Conservation (phyloP, 2,329 filamentous ascomycete genomes). For the Fusarium stilboides region DNA sequence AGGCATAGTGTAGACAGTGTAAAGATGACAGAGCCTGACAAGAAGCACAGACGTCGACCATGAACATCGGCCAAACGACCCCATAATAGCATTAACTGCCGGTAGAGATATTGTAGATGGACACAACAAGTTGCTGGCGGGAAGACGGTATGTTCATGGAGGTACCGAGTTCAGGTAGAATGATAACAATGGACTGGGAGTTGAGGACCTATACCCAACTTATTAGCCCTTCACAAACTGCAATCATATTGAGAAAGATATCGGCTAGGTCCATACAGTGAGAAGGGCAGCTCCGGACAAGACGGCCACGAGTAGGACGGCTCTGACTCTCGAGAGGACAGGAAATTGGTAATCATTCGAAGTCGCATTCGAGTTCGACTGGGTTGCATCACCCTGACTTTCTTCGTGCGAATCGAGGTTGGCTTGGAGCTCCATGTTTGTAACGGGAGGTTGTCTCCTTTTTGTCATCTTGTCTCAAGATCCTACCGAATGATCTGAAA, state of each 20-base stretch:
- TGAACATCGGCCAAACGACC: not conserved
- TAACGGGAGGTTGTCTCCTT: no score
- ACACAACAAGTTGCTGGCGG: not conserved
- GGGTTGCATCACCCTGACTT: no score
- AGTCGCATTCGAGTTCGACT: no score
- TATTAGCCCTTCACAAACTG: no score
- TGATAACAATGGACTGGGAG: not conserved
- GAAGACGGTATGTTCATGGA: not conserved
- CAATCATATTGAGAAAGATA: not conserved
- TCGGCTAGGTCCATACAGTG: not conserved
- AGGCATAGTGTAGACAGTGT: not conserved
- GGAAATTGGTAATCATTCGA: no score
- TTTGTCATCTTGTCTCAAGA: no score
- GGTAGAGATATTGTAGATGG: not conserved
- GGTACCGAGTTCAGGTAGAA: not conserved
- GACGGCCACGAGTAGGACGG: not conserved
- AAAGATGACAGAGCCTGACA: not conserved
- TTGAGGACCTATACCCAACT: not conserved
- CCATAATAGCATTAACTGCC: not conserved
- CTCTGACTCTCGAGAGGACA: not conserved
- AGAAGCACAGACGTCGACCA: not conserved
- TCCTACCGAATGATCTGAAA: no score
- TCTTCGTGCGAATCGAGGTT: no score
- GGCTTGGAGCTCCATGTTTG: no score
- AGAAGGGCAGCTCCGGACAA: not conserved